A percentile compares a stretch with the other conserved stretches of the same genome.
Evolutionary conservation across 306 rosid species (phyloP).

Genomic region (Malus asiatica): DNA sequence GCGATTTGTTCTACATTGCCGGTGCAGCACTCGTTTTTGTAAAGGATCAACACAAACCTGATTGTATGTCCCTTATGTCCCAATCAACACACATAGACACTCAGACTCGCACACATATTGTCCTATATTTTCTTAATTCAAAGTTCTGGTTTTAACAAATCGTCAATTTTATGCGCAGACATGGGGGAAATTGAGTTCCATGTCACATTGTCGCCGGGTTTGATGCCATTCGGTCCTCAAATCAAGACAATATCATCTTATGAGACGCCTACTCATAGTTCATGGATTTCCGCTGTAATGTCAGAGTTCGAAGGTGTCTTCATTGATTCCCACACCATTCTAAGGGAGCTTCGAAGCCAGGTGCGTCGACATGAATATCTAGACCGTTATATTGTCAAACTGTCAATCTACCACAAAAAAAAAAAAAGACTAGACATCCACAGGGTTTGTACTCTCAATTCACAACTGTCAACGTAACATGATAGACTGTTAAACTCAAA

Average conservation of each 20-base stretch:
- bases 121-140: not conserved
- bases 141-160: not conserved
- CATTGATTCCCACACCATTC: not conserved
- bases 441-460: not conserved
- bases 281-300: constrained; percentile 3
- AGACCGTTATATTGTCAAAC: not conserved
- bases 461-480: not conserved
- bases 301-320: constrained; percentile 1
- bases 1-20: constrained; percentile 1
- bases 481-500: too few species aligned
- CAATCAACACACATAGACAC: not conserved
- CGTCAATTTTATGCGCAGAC: not conserved
- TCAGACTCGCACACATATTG: too few species aligned
- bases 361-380: not conserved
- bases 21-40: constrained; percentile 62
- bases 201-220: constrained; percentile 7
- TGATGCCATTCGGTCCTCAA: constrained; percentile 14
- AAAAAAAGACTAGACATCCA: not conserved
- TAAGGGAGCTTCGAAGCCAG: not conserved
- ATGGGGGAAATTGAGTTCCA: constrained; percentile 14
- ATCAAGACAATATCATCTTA: not conserved
- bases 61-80: constrained; percentile 17
- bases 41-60: constrained; percentile 36
- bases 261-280: not conserved
- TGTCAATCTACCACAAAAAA: not conserved